Conservation (phyloP, 768 basidiomycete species). For the Podaxis sp. region DNA sequence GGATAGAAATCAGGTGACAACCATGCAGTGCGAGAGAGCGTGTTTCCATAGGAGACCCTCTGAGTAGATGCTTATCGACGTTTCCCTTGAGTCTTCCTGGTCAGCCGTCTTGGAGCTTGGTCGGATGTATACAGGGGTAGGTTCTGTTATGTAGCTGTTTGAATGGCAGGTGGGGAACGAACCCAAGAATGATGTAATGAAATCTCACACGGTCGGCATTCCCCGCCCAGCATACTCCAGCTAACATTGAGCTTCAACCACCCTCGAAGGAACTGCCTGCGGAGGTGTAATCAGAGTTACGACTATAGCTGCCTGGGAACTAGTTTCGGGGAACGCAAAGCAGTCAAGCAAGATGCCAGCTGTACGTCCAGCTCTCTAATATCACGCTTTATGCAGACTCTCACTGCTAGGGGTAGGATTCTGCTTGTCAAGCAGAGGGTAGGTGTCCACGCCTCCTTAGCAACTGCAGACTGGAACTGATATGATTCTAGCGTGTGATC, state of each 20-base stretch:
- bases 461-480: neutral
- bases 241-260: neutral
- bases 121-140: neutral
- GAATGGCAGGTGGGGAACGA: neutral
- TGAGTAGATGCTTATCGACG: neutral
- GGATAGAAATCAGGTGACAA: neutral
- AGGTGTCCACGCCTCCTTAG: neutral
- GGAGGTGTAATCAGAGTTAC: no score
- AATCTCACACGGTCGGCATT: neutral
- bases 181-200: neutral
- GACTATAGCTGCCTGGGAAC: neutral
- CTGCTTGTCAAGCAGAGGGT: conserved; percentile 29
- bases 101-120: neutral
- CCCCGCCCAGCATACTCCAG: neutral
- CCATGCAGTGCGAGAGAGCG: neutral
- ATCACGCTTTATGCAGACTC: conserved; percentile 1
- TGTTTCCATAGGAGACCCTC: neutral
- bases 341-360: neutral
- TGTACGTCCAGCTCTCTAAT: neutral
- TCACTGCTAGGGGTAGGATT: conserved; percentile 23
- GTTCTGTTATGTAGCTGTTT: neutral
- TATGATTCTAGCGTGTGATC: conserved; percentile 48
- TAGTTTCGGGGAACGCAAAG: neutral
- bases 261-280: no score
- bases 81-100: neutral